A percentile compares a stretch with the other conserved stretches of the same genome.
phyloP scores from a whole-genome alignment of 345 rosid genomes.

The Sisymbrium altissimum region DNA sequence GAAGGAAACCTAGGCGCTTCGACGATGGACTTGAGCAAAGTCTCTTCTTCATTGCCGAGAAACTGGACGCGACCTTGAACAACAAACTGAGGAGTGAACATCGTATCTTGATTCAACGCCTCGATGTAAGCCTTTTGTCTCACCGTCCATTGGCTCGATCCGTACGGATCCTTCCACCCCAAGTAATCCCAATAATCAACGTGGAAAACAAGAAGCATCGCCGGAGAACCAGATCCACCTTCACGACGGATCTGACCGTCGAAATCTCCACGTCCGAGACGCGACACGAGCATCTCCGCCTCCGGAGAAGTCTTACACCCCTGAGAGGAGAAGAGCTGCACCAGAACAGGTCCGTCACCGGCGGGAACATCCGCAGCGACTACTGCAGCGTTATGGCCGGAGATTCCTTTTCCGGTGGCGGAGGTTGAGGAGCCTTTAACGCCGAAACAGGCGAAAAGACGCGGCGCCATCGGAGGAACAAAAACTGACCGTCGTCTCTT shows the following conservation, averaged over 20 bases:
- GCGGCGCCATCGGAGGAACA: conserved; percentile 45
- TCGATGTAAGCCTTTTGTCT: conserved; percentile 84
- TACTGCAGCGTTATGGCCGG: conserved; percentile 13
- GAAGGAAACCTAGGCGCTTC: conserved; percentile 64
- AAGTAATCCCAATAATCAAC: conserved; percentile 87
- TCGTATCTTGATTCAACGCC: conserved; percentile 67
- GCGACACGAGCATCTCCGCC: conserved; percentile 73
- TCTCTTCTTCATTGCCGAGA: conserved; percentile 63
- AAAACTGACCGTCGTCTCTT: neutral
- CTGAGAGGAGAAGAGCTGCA: conserved; percentile 85
- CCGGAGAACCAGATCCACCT: conserved; percentile 43
- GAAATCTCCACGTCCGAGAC: conserved; percentile 86
- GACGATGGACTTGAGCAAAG: conserved; percentile 45
- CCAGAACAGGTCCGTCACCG: conserved; percentile 52
- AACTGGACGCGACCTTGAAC: conserved; percentile 69
- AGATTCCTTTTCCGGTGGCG: conserved; percentile 5
- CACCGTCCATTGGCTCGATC: conserved; percentile 70
- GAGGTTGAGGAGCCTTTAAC: conserved; percentile 27
- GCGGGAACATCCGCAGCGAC: conserved; percentile 38
- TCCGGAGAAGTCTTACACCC: conserved; percentile 77
- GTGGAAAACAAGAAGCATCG: conserved; percentile 60
- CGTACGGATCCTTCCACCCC: conserved; percentile 94
- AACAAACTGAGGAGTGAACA: conserved; percentile 87
- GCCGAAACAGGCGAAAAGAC: conserved; percentile 71
- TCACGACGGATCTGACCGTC: conserved; percentile 28